phyloP scores from a whole-genome alignment of 208 protist species.

The Leishmania arabica region DNA sequence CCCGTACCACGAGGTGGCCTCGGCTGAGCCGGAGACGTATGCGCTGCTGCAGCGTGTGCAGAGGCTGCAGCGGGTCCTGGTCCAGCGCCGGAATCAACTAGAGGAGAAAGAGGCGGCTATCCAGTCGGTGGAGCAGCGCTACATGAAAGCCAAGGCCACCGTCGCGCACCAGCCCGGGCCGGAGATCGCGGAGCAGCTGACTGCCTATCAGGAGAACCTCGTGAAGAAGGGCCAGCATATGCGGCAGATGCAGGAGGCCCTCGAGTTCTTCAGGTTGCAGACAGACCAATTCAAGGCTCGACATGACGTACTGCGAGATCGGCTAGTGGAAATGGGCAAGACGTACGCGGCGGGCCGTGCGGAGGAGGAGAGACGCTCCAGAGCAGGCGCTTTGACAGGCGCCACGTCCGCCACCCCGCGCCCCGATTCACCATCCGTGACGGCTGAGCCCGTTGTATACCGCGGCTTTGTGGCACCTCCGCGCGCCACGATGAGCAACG shows the following conservation, averaged over 20 bases:
- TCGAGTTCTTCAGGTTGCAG: conserved; percentile 85
- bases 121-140: conserved; percentile 90
- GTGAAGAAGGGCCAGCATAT: conserved; percentile 94
- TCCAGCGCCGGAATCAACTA: conserved; percentile 94
- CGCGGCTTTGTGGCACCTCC: conserved; percentile 29
- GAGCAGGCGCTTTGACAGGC: neutral
- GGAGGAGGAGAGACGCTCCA: conserved; percentile 10
- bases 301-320: conserved; percentile 67
- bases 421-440: neutral
- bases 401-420: neutral
- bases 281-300: conserved; percentile 71
- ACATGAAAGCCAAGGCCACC: conserved; percentile 94
- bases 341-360: conserved; percentile 36
- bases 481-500: neutral
- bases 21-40: conserved; percentile 93
- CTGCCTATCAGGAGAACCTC: conserved; percentile 92
- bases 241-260: conserved; percentile 82
- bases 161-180: conserved; percentile 94
- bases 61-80: conserved; percentile 95
- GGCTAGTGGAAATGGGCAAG: conserved; percentile 57
- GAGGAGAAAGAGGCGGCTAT: conserved; percentile 93
- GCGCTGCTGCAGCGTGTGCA: conserved; percentile 96
- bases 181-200: conserved; percentile 96
- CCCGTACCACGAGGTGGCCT: conserved; percentile 95
- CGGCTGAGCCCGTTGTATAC: conserved; percentile 10